Conservation (phyloP, 177 flowering plant species). For the Tripterygium wilfordii region DNA sequence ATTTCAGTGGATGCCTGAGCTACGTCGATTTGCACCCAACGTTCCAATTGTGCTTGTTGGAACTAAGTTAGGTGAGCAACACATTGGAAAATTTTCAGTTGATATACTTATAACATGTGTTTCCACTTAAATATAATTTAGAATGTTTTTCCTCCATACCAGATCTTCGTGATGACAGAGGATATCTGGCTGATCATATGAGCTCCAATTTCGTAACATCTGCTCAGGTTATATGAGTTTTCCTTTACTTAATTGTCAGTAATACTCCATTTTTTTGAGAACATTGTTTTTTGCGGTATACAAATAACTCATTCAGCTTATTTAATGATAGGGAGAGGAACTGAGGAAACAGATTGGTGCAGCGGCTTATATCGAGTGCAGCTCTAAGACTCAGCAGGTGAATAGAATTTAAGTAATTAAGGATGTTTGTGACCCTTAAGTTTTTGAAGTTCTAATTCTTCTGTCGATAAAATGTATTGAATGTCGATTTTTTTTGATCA, state of each 20-base stretch:
- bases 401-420: too few species aligned
- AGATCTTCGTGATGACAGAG: slow-evolving; percentile 90
- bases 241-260: background rate
- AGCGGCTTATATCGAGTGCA: slow-evolving; percentile 95
- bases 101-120: too few species aligned
- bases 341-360: slow-evolving; percentile 97
- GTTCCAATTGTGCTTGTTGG: slow-evolving; percentile 98
- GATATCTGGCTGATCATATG: slow-evolving; percentile 68
- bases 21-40: slow-evolving; percentile 92
- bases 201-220: slow-evolving; percentile 63
- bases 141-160: slow-evolving; percentile 12
- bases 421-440: background rate
- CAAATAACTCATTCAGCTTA: too few species aligned
- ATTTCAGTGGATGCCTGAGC: slow-evolving; percentile 98
- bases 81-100: background rate
- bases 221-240: slow-evolving; percentile 50
- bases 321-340: slow-evolving; percentile 75
- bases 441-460: background rate
- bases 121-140: too few species aligned
- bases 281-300: too few species aligned
- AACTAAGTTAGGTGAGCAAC: slow-evolving; percentile 73
- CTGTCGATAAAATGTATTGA: background rate
- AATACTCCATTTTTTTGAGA: too few species aligned
- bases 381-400: slow-evolving; percentile 99
- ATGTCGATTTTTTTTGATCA: background rate